phyloP scores from a whole-genome alignment of 257 asterid genomes.

The Solanum megistacrolobum region DNA sequence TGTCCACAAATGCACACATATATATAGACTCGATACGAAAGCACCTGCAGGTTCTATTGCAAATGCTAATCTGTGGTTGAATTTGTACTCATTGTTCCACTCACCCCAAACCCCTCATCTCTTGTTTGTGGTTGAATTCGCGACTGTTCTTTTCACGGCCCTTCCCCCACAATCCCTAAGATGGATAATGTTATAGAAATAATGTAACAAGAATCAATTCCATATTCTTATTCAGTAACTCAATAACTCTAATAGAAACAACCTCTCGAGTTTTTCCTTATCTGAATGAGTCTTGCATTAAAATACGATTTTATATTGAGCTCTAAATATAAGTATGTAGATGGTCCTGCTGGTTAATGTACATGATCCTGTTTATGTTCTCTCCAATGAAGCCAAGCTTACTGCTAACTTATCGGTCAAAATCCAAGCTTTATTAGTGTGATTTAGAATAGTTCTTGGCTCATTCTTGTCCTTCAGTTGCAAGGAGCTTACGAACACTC shows the following conservation, averaged over 20 bases:
- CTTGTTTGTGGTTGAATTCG: background rate
- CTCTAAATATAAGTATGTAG: background rate
- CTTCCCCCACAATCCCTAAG: background rate
- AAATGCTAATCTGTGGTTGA: background rate
- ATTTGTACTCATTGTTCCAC: background rate
- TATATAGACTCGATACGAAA: background rate
- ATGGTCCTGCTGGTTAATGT: background rate
- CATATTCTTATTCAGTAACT: background rate
- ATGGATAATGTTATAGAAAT: background rate
- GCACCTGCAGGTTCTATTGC: background rate
- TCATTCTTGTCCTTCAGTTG: background rate
- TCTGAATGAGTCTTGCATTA: background rate
- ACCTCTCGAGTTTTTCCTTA: background rate
- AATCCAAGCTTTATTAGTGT: background rate
- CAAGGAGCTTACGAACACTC: background rate
- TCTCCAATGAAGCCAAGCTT: background rate
- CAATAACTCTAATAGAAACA: background rate
- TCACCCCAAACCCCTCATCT: background rate
- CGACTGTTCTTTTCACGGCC: background rate
- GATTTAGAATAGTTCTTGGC: background rate
- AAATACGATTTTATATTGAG: background rate
- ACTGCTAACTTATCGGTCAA: background rate
- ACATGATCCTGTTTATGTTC: background rate
- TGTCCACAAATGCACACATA: background rate
- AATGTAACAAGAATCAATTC: background rate